phyloP scores from a whole-genome alignment of 768 basidiomycete species.

The Gloeophyllum trabeum region DNA sequence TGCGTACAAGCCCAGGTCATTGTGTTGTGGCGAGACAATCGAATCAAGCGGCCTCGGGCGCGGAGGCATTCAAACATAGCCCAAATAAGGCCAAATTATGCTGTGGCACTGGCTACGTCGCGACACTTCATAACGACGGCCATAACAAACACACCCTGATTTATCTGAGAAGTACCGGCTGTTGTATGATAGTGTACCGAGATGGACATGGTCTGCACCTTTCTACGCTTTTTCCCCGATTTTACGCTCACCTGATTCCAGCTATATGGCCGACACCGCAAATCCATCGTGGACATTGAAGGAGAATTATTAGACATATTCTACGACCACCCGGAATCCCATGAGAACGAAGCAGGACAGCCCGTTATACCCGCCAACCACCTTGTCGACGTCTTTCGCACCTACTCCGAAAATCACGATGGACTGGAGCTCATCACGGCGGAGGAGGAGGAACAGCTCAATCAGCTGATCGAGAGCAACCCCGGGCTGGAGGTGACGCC shows the following conservation, averaged over 20 bases:
- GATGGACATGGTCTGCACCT: background rate
- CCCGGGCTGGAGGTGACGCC: slow-evolving; percentile 64
- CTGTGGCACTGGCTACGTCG: too few relatives aligned
- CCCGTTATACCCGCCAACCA: slow-evolving; percentile 59
- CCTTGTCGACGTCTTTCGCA: slow-evolving; percentile 59
- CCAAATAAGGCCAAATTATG: too few relatives aligned
- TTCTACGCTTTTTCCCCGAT: background rate
- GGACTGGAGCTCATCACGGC: slow-evolving; percentile 52
- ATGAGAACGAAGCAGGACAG: slow-evolving; percentile 45
- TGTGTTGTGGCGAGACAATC: too few relatives aligned
- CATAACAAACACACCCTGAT: too few relatives aligned
- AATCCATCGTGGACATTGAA: slow-evolving; percentile 64
- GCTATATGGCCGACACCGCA: slow-evolving; percentile 47
- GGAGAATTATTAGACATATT: slow-evolving; percentile 60
- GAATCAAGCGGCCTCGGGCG: too few relatives aligned
- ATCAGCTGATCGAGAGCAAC: slow-evolving; percentile 41
- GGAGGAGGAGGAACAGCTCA: slow-evolving; percentile 52
- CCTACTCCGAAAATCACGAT: slow-evolving; percentile 48
- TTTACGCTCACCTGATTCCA: slow-evolving; percentile 5
- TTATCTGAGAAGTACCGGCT: too few relatives aligned
- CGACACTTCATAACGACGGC: too few relatives aligned
- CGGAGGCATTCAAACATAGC: too few relatives aligned
- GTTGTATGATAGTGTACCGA: background rate
- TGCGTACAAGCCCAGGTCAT: too few relatives aligned
- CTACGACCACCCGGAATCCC: slow-evolving; percentile 47